These are phyloP conservation scores for Trichoderma endophyticum DNA, from an alignment of 2,329 filamentous ascomycete species.

Conservation along the genomic window DNA sequence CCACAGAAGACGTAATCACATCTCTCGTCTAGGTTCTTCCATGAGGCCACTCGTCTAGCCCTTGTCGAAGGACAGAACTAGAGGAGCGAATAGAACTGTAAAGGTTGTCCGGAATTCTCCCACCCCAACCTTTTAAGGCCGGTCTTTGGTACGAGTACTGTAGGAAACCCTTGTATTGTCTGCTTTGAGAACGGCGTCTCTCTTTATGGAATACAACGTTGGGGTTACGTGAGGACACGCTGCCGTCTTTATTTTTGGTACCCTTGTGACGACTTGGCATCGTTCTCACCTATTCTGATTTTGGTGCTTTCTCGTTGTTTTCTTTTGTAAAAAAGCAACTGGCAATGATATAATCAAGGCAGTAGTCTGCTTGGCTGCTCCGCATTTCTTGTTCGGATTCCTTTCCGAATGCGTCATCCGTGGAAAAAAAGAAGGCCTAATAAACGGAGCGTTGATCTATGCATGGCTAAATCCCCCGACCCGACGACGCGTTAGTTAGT, in stretches of 20 bases:
- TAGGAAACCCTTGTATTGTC: background rate
- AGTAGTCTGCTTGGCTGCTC: background rate
- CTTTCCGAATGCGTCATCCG: constrained; percentile 1
- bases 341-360: background rate
- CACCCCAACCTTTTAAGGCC: background rate
- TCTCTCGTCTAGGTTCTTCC: background rate
- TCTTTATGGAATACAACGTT: background rate
- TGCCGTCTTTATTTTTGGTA: background rate
- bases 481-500: constrained; percentile 2
- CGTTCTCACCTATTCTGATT: background rate
- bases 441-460: constrained; percentile 8
- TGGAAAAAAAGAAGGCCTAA: background rate
- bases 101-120: background rate
- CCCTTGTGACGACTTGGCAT: background rate
- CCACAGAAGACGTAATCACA: background rate
- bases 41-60: background rate
- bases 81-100: background rate
- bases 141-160: background rate
- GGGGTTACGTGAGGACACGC: background rate
- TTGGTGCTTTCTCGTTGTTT: background rate
- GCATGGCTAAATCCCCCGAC: constrained; percentile 17
- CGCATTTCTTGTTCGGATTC: constrained; percentile 6
- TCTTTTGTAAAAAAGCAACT: background rate
- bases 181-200: background rate
- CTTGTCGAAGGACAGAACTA: background rate